Evolutionary conservation across 345 rosid genomes (phyloP), one percentile per base, ranked within the genome.

Genomic region (Salix purpurea): DNA sequence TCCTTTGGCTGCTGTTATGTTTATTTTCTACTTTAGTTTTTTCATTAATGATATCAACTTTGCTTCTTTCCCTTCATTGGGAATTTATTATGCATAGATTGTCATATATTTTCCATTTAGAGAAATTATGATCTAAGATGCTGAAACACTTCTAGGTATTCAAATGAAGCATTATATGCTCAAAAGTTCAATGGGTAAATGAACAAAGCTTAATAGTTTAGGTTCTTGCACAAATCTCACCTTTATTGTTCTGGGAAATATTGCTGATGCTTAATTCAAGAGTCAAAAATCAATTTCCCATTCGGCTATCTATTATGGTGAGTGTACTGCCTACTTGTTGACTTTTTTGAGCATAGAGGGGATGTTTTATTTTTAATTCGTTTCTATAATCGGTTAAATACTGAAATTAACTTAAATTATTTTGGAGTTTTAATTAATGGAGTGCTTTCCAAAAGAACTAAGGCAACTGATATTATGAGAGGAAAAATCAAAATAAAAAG

Each of bases 1-100:
- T 18, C n/a, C 54, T 64, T 65, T 39, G 7, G 37, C 56, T 24
- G n/a, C 11, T 71, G 13, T 70, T 26, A 8, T 50, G 37, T 74
- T 61, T n/a, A 56, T 16, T 75, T 72, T 21, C 74, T 70, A 21
- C 40, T 67, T 71, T 76, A 46, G 46, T n/a, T 61, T 66, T 37
- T 54, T 69, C 56, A 7, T 64, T 48, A 24, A 15, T 62, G 21
- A 67, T 9, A 6, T 24, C 69, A n/a, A n/a, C 28, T 56, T 56
- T n/a, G 14, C 26, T n/a, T 54, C 26, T 56, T 56, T n/a, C 7
- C 37, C 15, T 23, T 26, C 37, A 24, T 58, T 79, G 65, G 36
- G 36, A 68, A 62, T 72, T 65, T 65, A 67, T 52, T 61, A 19
- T 74, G 37, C 61, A 46, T 44, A 61, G 32, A 14, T 46, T 40